Base-by-base conservation (phyloP, 1,284 basidiomycete genomes). In the Athelia psychrophila region DNA sequence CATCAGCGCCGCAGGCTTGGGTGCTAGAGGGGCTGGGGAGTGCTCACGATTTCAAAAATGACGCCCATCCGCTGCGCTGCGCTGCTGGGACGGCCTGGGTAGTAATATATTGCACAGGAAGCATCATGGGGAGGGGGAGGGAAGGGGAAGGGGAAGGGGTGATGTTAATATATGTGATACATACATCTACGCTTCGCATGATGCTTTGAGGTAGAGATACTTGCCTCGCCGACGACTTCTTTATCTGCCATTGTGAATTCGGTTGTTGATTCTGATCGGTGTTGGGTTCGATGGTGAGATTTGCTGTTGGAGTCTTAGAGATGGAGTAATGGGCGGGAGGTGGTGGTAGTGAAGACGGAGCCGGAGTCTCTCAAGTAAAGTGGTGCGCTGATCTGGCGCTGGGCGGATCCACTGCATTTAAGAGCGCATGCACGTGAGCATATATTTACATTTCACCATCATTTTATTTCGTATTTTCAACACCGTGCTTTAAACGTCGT, bases 41-140 rank as follows among this genome's bases (percentile, higher is more conserved):
- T 27, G 78, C 83, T 51, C 60, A 91, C 88, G 87, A 84, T 78
- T 93, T 93, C 61, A 93, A 71, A 69, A 93, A 93, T 3, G 82
- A 83, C 1, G 84, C 77, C 90, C 90, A 93, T 63, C 82, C 85
- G 61, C 80, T 67, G 60, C 88, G 81, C 67, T 93, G 90, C 23
- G 84, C 73, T 53, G 77, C 77, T 25, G 89, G 88, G 42, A 91
- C 87, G 55, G 80, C 86, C 84, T 88, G 56, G 50, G 38, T 42
- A 42, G 38, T 42, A 42, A 6, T 13, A 57, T n/a, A 57, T 68
- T 54, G 65, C 58, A 57, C 51, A 57, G 22, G 54, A 51, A 49
- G 44, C 38, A 42, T 35, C n/a, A 35, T 10, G 33, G n/a, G 33
- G n/a, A 35, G 33, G 20, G 6, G 20, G 6, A 42, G 5, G 5